Base-by-base conservation (phyloP, 495 filamentous ascomycete species). In the Neurospora africana region DNA sequence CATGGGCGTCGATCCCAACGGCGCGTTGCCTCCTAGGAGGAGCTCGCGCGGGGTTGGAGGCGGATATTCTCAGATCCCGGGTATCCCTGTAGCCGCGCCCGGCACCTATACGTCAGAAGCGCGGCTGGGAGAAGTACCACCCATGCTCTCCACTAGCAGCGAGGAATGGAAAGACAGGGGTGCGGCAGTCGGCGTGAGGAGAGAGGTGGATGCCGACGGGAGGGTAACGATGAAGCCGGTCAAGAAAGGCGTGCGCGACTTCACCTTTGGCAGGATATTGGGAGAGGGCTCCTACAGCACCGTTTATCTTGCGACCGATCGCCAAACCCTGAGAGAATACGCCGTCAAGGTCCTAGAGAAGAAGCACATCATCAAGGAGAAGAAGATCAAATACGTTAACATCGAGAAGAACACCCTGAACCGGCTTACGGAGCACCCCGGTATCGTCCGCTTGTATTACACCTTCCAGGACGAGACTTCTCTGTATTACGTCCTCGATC, bases 381-480 rank as follows among this genome's bases (percentile, higher is more conserved):
- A 95, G 81, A 99, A 99, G 85, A 96, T 99, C 75, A 99, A 99
- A 84, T 99, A 99, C 79, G 96, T 99, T 79, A 98, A 98, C 81
- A 98, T 99, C 75, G 96, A 99, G 83, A 98, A 97, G 83, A 94
- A 99, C 81, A 97, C 96, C 11, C 86, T 99, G 40, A 99, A 99
- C 78, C 90, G 94, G 72, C 83, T 99, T 69, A 97, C 93, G 19
- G 95, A 98, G 69, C 96, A 99, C 77, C 96, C 96, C 10, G 96
- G 96, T 13, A 93, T 99, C 75, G 94, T 99, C 69, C 91, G 96
- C 71, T 87, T 99, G 44, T 99, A 98, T 78, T 99, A 99, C 82
- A 99, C 96, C 7, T 99, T 98, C 79, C 96, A 99, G 79, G 96
- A 99, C 81, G 94, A 98, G 77, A 87, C 91, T 36, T 98, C 94